Conservation (phyloP, 2,329 filamentous ascomycete species). For the Zalaria sp. region DNA sequence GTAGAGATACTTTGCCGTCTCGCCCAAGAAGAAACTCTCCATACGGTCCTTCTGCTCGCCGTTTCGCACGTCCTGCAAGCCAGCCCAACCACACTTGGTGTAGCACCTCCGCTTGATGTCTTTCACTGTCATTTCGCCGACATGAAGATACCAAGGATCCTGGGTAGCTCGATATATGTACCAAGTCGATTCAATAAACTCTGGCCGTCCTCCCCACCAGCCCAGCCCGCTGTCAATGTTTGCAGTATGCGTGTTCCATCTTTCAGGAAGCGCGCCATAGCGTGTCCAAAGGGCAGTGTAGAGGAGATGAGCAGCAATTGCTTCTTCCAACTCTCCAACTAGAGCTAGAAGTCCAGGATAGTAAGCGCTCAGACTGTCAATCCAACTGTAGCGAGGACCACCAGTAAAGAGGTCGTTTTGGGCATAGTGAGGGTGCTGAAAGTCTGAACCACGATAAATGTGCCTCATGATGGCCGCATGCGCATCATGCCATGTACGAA, state of each 20-base stretch:
- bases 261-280: conserved; percentile 84
- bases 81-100: conserved; percentile 86
- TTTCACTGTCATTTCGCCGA: conserved; percentile 85
- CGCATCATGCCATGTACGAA: conserved; percentile 71
- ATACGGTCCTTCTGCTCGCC: conserved; percentile 87
- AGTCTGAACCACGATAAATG: conserved; percentile 61
- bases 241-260: conserved; percentile 78
- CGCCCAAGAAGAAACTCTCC: conserved; percentile 97
- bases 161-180: conserved; percentile 87
- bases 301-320: conserved; percentile 75
- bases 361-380: conserved; percentile 90
- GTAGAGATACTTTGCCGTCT: conserved; percentile 93
- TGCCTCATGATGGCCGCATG: conserved; percentile 82
- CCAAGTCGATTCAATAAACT: conserved; percentile 95
- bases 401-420: conserved; percentile 83
- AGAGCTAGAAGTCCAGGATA: conserved; percentile 80
- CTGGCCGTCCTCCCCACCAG: conserved; percentile 92
- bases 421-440: conserved; percentile 82
- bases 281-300: conserved; percentile 91
- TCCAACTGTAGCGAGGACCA: conserved; percentile 80
- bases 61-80: conserved; percentile 44
- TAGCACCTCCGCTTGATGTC: conserved; percentile 84
- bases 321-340: conserved; percentile 81
- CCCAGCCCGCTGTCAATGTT: conserved; percentile 74
- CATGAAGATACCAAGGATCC: conserved; percentile 91